phyloP scores from a whole-genome alignment of 2,329 filamentous ascomycete genomes.

The Botrytis fabae region DNA sequence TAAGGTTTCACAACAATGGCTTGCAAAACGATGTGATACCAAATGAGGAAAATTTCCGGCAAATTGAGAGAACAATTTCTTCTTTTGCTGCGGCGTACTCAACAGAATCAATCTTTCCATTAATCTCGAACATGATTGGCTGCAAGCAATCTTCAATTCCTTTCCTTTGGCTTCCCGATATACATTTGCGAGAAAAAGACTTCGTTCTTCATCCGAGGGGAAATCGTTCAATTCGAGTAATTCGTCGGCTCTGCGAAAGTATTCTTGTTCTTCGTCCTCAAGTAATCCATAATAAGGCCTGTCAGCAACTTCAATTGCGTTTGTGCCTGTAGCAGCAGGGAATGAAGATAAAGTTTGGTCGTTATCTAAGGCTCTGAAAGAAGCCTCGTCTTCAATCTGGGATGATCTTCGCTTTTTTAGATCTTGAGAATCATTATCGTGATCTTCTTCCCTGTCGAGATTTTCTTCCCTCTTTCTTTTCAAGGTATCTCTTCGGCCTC shows the following conservation, averaged over 20 bases:
- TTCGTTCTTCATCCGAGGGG: constrained; percentile 69
- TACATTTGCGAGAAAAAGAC: constrained; percentile 74
- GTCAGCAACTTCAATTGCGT: constrained; percentile 32
- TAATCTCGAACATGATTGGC: constrained; percentile 89
- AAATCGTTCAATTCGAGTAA: constrained; percentile 90
- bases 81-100: constrained; percentile 77
- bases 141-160: constrained; percentile 93
- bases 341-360: constrained; percentile 14
- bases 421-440: constrained; percentile 41
- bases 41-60: constrained; percentile 83
- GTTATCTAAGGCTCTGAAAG: constrained; percentile 31
- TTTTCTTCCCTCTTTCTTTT: constrained; percentile 49
- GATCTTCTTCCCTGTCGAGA: constrained; percentile 43
- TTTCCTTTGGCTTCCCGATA: constrained; percentile 86
- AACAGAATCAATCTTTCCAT: constrained; percentile 89
- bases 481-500: constrained; percentile 54
- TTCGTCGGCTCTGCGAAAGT: constrained; percentile 88
- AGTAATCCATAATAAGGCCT: constrained; percentile 83
- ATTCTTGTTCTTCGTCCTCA: constrained; percentile 90
- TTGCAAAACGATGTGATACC: constrained; percentile 93
- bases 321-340: constrained; percentile 25
- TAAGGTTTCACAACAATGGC: constrained; percentile 93
- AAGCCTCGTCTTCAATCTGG: constrained; percentile 11
- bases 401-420: constrained; percentile 41
- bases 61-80: constrained; percentile 82